These are phyloP conservation scores for Cephaloascus fragrans DNA, from an alignment of 805 yeast species.

Conservation along the genomic window DNA sequence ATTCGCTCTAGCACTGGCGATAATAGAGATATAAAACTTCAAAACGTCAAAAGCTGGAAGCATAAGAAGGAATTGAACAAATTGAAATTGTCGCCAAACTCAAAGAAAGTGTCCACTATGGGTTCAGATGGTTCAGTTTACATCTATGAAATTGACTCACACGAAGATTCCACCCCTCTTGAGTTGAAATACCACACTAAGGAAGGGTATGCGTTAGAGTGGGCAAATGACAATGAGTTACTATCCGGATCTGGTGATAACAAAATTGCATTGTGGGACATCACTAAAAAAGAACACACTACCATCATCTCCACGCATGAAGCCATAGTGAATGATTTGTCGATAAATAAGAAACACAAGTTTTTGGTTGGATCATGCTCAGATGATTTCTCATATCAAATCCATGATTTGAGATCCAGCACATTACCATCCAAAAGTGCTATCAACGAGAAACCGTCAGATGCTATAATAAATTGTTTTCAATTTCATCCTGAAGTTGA, in stretches of 20 bases:
- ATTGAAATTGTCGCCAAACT: slow-evolving; percentile 42
- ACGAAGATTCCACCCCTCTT: slow-evolving; percentile 5
- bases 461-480: slow-evolving; percentile 57
- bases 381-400: slow-evolving; percentile 53
- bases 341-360: slow-evolving; percentile 38
- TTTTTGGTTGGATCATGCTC: slow-evolving; percentile 59
- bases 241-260: slow-evolving; percentile 61
- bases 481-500: slow-evolving; percentile 50
- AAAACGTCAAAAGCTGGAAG: slow-evolving; percentile 37
- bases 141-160: slow-evolving; percentile 22
- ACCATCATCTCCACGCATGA: slow-evolving; percentile 39
- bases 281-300: slow-evolving; percentile 33
- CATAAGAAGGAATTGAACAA: slow-evolving; percentile 63
- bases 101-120: slow-evolving; percentile 42
- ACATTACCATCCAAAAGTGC: slow-evolving; percentile 22
- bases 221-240: slow-evolving; percentile 45
- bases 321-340: slow-evolving; percentile 57
- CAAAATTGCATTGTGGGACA: slow-evolving; percentile 65
- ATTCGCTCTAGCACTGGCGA: slow-evolving; percentile 14
- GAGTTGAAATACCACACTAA: slow-evolving; percentile 45
- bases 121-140: slow-evolving; percentile 42
- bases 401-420: slow-evolving; percentile 46
- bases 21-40: slow-evolving; percentile 28
- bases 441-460: slow-evolving; percentile 34
- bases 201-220: slow-evolving; percentile 66